Percentiles rank a stretch among this genome's conserved stretches.
These are phyloP conservation scores for Geotrichum reessii DNA, from an alignment of 1,139 yeast genomes.

Conservation along the genomic window DNA sequence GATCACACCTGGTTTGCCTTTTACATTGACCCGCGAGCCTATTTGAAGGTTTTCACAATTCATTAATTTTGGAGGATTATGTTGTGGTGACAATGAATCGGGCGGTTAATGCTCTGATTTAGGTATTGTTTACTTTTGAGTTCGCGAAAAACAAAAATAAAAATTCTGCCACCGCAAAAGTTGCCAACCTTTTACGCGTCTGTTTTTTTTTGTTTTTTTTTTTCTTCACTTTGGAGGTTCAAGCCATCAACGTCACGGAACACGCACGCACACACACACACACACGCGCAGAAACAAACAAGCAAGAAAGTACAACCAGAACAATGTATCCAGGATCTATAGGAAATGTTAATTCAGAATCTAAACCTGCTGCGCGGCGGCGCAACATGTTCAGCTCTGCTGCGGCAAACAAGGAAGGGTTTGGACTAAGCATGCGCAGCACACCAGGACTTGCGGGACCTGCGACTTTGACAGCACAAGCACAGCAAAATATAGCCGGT, in stretches of 20 bases:
- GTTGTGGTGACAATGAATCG: neutral
- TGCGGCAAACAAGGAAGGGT: slow-evolving; percentile 2
- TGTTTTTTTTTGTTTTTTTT: neutral
- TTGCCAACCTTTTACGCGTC: neutral
- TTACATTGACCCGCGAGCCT: slow-evolving; percentile 25
- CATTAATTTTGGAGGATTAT: neutral
- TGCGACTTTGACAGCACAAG: neutral
- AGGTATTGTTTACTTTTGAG: neutral
- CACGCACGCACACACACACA: neutral
- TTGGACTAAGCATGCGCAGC: neutral
- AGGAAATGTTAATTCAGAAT: slow-evolving; percentile 9
- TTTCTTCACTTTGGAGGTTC: neutral
- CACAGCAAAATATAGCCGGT: neutral
- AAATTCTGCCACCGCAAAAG: neutral
- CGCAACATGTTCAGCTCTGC: slow-evolving; percentile 6
- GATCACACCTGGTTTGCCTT: slow-evolving; percentile 26
- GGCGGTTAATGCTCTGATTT: neutral
- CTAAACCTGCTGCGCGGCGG: slow-evolving; percentile 11
- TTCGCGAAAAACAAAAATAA: neutral
- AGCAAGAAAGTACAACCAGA: too few species aligned
- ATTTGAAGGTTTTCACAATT: slow-evolving; percentile 8
- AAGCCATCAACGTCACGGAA: neutral
- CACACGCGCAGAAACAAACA: too few species aligned
- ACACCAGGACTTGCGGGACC: slow-evolving; percentile 2
- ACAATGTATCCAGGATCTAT: slow-evolving; percentile 8